Percentiles rank a stretch among this genome's conserved stretches.
phyloP scores from a whole-genome alignment of 75 land plant genomes.

The Cupressus sempervirens region DNA sequence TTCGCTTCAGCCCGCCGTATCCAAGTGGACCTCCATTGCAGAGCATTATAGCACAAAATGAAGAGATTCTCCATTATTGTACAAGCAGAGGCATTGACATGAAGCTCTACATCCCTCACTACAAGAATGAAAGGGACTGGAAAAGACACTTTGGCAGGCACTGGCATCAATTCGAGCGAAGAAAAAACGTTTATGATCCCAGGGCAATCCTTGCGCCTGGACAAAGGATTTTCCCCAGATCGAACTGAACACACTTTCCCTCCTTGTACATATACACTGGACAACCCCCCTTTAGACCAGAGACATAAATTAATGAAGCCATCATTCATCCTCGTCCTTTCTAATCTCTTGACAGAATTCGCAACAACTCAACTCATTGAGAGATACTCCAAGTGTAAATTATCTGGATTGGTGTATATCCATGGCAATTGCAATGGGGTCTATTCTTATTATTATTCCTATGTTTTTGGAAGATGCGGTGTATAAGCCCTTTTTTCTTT shows the following conservation, averaged over 20 bases:
- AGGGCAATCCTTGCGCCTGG: conserved; percentile 34
- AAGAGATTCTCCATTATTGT: conserved; percentile 22
- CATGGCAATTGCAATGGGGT: neutral
- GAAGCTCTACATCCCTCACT: conserved; percentile 30
- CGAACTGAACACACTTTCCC: neutral
- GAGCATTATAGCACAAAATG: conserved; percentile 18
- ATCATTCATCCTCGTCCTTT: neutral
- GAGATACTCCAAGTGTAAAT: neutral
- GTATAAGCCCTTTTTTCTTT: neutral
- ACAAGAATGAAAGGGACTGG: conserved; percentile 19
- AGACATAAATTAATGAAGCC: neutral
- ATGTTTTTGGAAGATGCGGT: neutral
- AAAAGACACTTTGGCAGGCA: conserved; percentile 23
- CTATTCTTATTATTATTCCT: neutral
- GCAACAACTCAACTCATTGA: neutral
- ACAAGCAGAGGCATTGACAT: conserved; percentile 5
- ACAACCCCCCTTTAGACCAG: neutral
- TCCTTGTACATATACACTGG: neutral
- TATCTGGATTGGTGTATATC: neutral
- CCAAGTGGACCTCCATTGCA: conserved; percentile 13
- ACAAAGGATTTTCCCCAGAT: conserved; percentile 29
- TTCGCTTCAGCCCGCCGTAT: conserved; percentile 11
- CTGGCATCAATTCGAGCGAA: conserved; percentile 18
- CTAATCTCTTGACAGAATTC: neutral
- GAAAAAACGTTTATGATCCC: conserved; percentile 24